phyloP scores from a whole-genome alignment of 225 moss, liverwort and hornwort genomes.

The Polytrichum commune region DNA sequence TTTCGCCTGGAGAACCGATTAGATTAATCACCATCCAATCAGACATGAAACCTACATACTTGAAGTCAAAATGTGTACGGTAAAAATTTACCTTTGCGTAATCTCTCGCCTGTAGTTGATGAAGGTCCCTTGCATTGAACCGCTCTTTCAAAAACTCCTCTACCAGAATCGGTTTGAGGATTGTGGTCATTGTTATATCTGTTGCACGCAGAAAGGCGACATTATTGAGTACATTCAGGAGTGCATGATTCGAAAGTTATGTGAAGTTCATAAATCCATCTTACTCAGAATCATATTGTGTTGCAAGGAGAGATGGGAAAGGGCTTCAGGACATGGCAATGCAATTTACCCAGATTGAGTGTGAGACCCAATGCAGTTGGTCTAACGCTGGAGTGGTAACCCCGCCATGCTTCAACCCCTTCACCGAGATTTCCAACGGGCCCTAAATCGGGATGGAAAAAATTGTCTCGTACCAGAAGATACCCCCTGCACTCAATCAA shows the following conservation, averaged over 20 bases:
- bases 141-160: constrained; percentile 52
- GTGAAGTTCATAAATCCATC: too few relatives aligned
- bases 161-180: constrained; percentile 68
- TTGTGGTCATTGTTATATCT: constrained; percentile 87
- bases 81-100: constrained; percentile 39
- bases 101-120: constrained; percentile 39
- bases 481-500: constrained; percentile 51
- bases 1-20: constrained; percentile 33
- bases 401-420: constrained; percentile 91
- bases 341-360: constrained; percentile 71
- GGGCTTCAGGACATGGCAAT: not conserved
- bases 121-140: constrained; percentile 46
- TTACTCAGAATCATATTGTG: too few relatives aligned
- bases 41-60: too few relatives aligned
- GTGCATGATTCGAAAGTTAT: too few relatives aligned
- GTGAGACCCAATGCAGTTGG: constrained; percentile 69
- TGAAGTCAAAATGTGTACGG: too few relatives aligned
- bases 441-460: constrained; percentile 74
- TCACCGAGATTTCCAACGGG: constrained; percentile 66
- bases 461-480: constrained; percentile 81
- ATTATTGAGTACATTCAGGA: too few relatives aligned
- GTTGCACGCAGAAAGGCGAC: not conserved
- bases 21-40: too few relatives aligned
- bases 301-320: not conserved
- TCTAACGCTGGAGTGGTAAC: constrained; percentile 84